Base-by-base conservation (phyloP, 257 asterid species). In the Perilla frutescens region DNA sequence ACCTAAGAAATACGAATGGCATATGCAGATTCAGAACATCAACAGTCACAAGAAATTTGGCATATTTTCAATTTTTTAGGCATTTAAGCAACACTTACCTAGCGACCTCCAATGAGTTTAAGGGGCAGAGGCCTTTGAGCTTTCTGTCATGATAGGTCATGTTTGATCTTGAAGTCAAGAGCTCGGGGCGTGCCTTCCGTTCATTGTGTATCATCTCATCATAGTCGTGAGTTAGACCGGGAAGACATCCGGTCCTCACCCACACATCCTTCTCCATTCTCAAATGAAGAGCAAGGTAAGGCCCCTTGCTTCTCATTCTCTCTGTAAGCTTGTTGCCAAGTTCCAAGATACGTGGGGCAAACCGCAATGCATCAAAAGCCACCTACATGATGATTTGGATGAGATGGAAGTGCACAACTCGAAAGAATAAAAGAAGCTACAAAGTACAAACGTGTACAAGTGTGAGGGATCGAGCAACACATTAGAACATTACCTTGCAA, bases 211-310 rank as follows among this genome's bases (percentile, higher is more conserved):
- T 86, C 82, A 90, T 86, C 68, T 86, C 96, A 69, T 94, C 96
- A 10, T 82, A 85, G 68, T 86, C 85, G 0, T 70, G 87, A 58
- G 72, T 86, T 10, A 94, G 85, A 45, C 99, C 97, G 3, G 99
- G 97, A 70, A 89, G 94, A 60, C 99, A 94, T 13, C 99, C 99
- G 1, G 97, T 94, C 74, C 99, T 86, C 26, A 91, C 99, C 99
- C 99, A 94, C 1, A 94, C 99, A 60, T 94, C 99, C 81, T 94
- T 91, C 53, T 94, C 99, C 99, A 94, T 90, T 75, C 97, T 89
- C 70, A 91, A 84, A 83, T 94, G 99, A 73, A 94, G 97, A 12
- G 97, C 97, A 48, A 94, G 84, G 78, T 87, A 94, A 9, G 88
- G 97, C 58, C 99, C 99, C 71, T 90, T 91, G 82, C 90, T 91